Conservation (phyloP, 2,329 filamentous ascomycete genomes). For the Sodiomyces alkalinus region DNA sequence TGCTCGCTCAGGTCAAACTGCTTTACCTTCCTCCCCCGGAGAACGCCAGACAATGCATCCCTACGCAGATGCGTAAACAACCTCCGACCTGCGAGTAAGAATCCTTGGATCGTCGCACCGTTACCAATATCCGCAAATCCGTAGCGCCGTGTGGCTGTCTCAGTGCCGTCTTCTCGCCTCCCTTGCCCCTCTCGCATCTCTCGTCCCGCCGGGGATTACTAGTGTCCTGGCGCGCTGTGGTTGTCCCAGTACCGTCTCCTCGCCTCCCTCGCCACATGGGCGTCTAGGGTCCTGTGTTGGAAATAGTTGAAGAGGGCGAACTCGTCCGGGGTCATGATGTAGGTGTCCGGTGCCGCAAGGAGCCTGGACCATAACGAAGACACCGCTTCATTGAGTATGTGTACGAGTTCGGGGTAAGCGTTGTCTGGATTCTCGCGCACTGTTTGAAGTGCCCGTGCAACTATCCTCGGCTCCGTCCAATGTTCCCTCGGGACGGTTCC, state of each 20-base stretch:
- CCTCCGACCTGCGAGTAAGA: no score
- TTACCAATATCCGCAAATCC: no score
- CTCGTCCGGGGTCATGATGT: constrained; percentile 61
- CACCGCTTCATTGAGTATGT: constrained; percentile 51
- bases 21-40: no score
- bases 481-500: constrained; percentile 6
- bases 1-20: no score
- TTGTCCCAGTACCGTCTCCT: constrained; percentile 39
- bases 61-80: no score
- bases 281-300: constrained; percentile 46
- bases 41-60: no score
- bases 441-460: constrained; percentile 57
- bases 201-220: no score
- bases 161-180: constrained; percentile 36
- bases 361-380: constrained; percentile 53
- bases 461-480: no score
- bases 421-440: constrained; percentile 60
- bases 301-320: constrained; percentile 83
- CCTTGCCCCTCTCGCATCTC: constrained; percentile 31
- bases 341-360: constrained; percentile 46
- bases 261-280: constrained; percentile 30
- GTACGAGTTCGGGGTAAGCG: constrained; percentile 39
- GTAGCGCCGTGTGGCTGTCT: constrained; percentile 22
- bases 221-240: constrained; percentile 7
- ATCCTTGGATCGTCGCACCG: no score